Conservation (phyloP, 2,329 filamentous ascomycete species). For the Calonectria hongkongensis region DNA sequence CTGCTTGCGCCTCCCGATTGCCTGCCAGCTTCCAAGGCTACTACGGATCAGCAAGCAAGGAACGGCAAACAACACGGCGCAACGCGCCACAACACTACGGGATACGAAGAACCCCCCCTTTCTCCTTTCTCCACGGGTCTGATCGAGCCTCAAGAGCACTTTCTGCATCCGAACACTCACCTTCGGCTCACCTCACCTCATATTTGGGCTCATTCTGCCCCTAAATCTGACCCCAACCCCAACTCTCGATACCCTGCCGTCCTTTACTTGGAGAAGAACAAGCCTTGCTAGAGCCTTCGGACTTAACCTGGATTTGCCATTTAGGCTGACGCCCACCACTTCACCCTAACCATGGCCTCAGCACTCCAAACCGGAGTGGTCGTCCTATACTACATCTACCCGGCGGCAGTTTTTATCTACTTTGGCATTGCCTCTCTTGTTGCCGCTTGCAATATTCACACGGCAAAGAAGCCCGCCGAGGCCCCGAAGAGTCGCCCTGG, state of each 20-base stretch:
- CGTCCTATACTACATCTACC: slow-evolving; percentile 52
- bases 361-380: slow-evolving; percentile 46
- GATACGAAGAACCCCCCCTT: slow-evolving; percentile 13
- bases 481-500: slow-evolving; percentile 44
- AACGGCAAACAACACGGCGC: neutral
- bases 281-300: neutral
- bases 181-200: slow-evolving; percentile 10
- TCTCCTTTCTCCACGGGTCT: neutral
- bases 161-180: neutral
- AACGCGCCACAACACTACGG: slow-evolving; percentile 11
- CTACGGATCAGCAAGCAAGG: slow-evolving; percentile 24
- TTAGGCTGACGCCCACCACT: neutral
- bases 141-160: neutral
- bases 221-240: slow-evolving; percentile 9
- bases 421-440: slow-evolving; percentile 75
- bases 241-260: slow-evolving; percentile 9
- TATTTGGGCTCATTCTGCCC: slow-evolving; percentile 5
- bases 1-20: slow-evolving; percentile 34
- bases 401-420: slow-evolving; percentile 68
- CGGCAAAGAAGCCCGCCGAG: slow-evolving; percentile 55
- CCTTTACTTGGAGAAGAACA: neutral
- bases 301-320: slow-evolving; percentile 6
- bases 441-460: slow-evolving; percentile 73
- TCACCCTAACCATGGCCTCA: slow-evolving; percentile 46
- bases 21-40: neutral